Evolutionary conservation across 2,329 filamentous ascomycete genomes (phyloP).

Genomic region (Tolypocladium tundrense): DNA sequence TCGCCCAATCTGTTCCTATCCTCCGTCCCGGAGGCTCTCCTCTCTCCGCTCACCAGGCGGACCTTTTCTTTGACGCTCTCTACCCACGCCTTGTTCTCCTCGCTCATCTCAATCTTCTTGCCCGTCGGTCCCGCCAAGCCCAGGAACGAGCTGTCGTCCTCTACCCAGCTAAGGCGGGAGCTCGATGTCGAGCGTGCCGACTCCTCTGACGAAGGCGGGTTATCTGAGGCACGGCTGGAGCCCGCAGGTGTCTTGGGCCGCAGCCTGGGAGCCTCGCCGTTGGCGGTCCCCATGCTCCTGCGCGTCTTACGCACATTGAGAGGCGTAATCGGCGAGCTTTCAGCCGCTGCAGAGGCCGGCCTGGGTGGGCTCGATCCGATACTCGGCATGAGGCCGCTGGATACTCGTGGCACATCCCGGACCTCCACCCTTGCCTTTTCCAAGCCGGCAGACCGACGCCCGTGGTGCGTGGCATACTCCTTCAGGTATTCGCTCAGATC

Average conservation of each 20-base stretch:
- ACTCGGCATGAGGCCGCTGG: constrained; percentile 16
- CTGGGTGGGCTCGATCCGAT: constrained; percentile 31
- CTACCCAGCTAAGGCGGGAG: constrained; percentile 45
- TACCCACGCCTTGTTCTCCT: constrained; percentile 70
- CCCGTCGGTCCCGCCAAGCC: constrained; percentile 62
- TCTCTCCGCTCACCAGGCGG: constrained; percentile 55
- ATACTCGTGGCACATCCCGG: constrained; percentile 32
- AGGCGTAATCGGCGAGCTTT: constrained; percentile 31
- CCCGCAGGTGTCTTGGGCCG: constrained; percentile 33
- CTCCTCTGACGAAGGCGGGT: constrained; percentile 32
- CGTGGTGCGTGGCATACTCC: constrained; percentile 88
- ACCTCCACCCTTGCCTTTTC: constrained; percentile 48
- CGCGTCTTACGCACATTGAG: constrained; percentile 46
- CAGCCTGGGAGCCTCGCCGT: constrained; percentile 18
- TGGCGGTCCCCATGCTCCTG: constrained; percentile 28
- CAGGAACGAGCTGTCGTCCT: constrained; percentile 48
- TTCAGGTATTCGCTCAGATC: constrained; percentile 91
- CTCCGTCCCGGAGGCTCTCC: constrained; percentile 20
- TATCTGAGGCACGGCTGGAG: constrained; percentile 18
- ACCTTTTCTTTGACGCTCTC: constrained; percentile 76
- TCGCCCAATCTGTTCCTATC: constrained; percentile 48
- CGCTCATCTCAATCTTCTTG: constrained; percentile 55
- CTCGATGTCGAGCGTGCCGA: constrained; percentile 39
- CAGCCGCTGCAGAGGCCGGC: constrained; percentile 29
- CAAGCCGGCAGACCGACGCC: constrained; percentile 48